These are phyloP conservation scores for Rosa rugosa DNA, from an alignment of 306 rosid genomes.

Conservation along the genomic window DNA sequence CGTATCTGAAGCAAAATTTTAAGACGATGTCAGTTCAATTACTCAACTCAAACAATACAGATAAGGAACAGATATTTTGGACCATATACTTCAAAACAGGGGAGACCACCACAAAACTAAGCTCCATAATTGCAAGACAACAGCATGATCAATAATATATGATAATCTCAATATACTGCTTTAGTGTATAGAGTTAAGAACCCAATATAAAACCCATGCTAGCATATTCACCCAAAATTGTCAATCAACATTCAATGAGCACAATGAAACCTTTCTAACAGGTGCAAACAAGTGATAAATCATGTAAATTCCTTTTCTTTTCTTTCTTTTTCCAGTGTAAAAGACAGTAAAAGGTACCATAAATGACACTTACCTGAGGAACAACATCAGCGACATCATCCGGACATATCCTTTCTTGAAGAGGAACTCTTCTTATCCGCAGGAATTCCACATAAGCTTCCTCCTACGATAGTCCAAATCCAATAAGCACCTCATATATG, in stretches of 20 bases:
- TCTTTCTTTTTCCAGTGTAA: background rate
- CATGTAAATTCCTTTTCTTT: background rate
- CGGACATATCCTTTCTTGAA: constrained; percentile 58
- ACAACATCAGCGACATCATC: constrained; percentile 65
- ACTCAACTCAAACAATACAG: background rate
- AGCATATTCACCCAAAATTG: background rate
- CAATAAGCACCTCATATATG: constrained; percentile 11
- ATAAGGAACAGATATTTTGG: background rate
- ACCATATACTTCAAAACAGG: background rate
- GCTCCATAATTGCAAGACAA: background rate
- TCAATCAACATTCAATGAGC: background rate
- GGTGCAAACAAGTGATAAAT: background rate
- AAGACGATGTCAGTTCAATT: background rate
- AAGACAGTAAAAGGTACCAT: background rate
- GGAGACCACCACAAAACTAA: background rate
- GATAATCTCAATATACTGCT: background rate
- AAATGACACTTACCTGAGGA: constrained; percentile 57
- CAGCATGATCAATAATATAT: background rate
- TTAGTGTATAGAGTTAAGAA: background rate
- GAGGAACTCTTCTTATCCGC: constrained; percentile 69
- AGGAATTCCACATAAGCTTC: constrained; percentile 82
- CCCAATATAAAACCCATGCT: background rate
- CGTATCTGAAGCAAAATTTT: constrained; percentile 60
- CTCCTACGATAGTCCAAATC: constrained; percentile 48
- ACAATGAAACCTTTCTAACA: background rate